Percentiles rank a stretch among this genome's conserved stretches.
These are phyloP conservation scores for Aspergillus nomiae DNA, from an alignment of 2,329 filamentous ascomycete genomes.

Conservation along the genomic window DNA sequence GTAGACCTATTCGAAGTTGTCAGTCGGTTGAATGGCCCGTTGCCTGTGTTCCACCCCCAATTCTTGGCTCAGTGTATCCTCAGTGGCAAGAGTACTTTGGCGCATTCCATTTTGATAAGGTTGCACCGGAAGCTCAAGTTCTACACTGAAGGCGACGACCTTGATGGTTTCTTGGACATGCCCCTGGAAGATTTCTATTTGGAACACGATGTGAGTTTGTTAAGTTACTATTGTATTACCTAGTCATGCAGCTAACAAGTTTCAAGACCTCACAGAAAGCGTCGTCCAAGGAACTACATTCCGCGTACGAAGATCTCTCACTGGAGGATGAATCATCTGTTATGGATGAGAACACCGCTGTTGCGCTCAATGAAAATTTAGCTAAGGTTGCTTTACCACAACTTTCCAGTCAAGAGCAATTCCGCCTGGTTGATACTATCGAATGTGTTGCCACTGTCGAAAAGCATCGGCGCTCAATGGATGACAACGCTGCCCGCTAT, in stretches of 20 bases:
- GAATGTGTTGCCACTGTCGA: conserved; percentile 84
- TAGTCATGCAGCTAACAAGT: conserved; percentile 20
- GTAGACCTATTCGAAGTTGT: conserved; percentile 80
- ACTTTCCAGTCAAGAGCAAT: conserved; percentile 82
- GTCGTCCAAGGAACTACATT: conserved; percentile 51
- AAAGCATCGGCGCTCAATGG: conserved; percentile 83
- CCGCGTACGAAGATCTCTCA: conserved; percentile 54
- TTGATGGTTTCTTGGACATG: conserved; percentile 76
- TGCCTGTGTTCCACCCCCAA: conserved; percentile 91
- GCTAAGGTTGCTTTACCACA: conserved; percentile 73
- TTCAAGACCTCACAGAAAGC: conserved; percentile 40
- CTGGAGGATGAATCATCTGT: conserved; percentile 60
- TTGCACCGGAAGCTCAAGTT: conserved; percentile 80
- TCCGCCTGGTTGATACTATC: conserved; percentile 78
- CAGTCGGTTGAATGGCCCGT: conserved; percentile 78
- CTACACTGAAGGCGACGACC: conserved; percentile 74
- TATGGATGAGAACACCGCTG: conserved; percentile 72
- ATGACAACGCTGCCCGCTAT: conserved; percentile 85
- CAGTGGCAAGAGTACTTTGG: conserved; percentile 71
- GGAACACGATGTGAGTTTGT: conserved; percentile 45
- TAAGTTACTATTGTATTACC: not conserved
- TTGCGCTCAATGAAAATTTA: conserved; percentile 74
- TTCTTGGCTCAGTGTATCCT: conserved; percentile 85
- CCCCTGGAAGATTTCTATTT: conserved; percentile 51
- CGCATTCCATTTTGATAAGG: conserved; percentile 71